Conservation (phyloP, 2,329 filamentous ascomycete genomes). For the Aspergillus quadrilineatus region DNA sequence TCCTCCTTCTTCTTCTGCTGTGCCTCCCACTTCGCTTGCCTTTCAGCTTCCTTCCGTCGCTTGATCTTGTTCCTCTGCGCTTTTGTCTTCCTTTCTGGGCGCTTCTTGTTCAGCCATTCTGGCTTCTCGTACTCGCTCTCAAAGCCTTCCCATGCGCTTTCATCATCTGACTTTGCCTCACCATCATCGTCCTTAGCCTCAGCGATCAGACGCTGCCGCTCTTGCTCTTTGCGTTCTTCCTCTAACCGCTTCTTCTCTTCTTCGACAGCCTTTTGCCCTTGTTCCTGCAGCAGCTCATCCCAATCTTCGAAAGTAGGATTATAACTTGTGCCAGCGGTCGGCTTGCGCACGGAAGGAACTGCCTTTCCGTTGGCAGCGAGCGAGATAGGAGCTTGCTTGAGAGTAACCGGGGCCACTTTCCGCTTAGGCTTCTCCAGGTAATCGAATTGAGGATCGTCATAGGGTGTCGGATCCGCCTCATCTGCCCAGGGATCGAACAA, state of each 20-base stretch:
- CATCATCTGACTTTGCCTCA: constrained; percentile 75
- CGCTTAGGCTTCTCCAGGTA: constrained; percentile 67
- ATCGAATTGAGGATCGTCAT: constrained; percentile 55
- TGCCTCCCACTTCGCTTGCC: constrained; percentile 70
- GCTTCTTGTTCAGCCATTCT: constrained; percentile 68
- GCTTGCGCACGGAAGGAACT: constrained; percentile 74
- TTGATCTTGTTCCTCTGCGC: constrained; percentile 84
- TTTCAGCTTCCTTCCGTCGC: constrained; percentile 83
- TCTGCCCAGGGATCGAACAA: constrained; percentile 77
- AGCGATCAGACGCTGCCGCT: constrained; percentile 66
- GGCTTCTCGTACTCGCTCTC: constrained; percentile 74
- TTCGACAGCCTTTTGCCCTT: constrained; percentile 76
- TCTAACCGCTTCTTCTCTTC: constrained; percentile 72
- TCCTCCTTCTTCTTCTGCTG: constrained; percentile 70
- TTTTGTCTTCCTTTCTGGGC: constrained; percentile 80
- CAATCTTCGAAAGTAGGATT: constrained; percentile 89
- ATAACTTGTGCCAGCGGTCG: constrained; percentile 82
- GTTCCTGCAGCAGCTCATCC: constrained; percentile 69
- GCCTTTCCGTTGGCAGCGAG: constrained; percentile 78
- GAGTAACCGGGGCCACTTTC: constrained; percentile 70
- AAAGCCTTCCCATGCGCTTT: constrained; percentile 87
- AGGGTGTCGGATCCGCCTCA: constrained; percentile 41
- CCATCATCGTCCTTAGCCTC: constrained; percentile 75
- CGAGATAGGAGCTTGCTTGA: constrained; percentile 75
- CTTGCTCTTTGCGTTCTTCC: constrained; percentile 64